Evolutionary conservation across 2,329 filamentous ascomycete genomes (phyloP).

Genomic region (Pyrenophora teres): DNA sequence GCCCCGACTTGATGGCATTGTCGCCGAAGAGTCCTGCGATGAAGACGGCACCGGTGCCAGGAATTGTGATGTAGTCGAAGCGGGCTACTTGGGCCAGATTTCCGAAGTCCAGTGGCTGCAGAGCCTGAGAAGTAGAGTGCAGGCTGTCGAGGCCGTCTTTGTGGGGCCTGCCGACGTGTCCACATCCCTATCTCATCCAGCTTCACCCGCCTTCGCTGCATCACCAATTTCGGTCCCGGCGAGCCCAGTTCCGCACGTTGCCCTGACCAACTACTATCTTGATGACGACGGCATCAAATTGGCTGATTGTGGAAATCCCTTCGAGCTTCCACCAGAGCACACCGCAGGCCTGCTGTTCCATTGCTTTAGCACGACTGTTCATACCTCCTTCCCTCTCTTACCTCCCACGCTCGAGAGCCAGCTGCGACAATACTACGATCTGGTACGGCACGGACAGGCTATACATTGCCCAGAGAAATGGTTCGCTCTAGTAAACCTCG

Average conservation of each 20-base stretch:
- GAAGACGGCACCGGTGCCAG: neutral
- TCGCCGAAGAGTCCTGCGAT: slow-evolving; percentile 1
- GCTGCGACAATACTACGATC: slow-evolving; percentile 12
- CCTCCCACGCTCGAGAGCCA: slow-evolving; percentile 6
- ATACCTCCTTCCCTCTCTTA: slow-evolving; percentile 31
- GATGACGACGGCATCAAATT: slow-evolving; percentile 28
- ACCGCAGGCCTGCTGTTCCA: slow-evolving; percentile 26
- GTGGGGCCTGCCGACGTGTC: slow-evolving; percentile 4
- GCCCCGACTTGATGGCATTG: neutral
- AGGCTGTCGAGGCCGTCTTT: slow-evolving; percentile 4
- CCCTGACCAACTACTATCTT: slow-evolving; percentile 26
- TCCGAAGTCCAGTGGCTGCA: slow-evolving; percentile 31
- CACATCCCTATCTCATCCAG: neutral
- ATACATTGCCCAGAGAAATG: slow-evolving; percentile 24
- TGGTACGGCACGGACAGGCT: slow-evolving; percentile 1
- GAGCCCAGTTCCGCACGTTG: neutral
- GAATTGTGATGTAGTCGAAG: slow-evolving; percentile 3
- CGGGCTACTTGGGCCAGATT: slow-evolving; percentile 17
- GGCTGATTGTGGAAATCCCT: slow-evolving; percentile 6
- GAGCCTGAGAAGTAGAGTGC: slow-evolving; percentile 11
- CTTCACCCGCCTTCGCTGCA: neutral
- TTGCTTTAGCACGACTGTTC: slow-evolving; percentile 38
- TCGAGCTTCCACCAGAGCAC: slow-evolving; percentile 18
- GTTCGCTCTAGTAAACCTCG: slow-evolving; percentile 45
- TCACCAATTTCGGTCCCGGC: neutral